phyloP scores from a whole-genome alignment of 495 filamentous ascomycete species.

The Platismatia glauca region DNA sequence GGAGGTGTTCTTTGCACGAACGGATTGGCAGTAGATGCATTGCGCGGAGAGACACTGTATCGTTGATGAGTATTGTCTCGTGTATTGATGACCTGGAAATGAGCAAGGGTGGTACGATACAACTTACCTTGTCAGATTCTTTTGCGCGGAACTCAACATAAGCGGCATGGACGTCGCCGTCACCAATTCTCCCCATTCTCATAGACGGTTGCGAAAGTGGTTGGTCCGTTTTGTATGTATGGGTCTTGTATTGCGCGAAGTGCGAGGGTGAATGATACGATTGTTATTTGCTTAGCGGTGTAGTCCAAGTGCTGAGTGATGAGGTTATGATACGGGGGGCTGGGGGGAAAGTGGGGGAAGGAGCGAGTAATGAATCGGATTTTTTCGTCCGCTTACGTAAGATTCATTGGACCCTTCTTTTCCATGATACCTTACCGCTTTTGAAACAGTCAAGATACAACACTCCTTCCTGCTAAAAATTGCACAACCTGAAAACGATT shows the following conservation, averaged over 20 bases:
- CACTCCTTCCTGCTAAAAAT: too few relatives aligned
- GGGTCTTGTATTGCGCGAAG: slow-evolving; percentile 7
- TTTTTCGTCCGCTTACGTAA: background rate
- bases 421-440: background rate
- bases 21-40: slow-evolving; percentile 51
- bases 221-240: slow-evolving; percentile 13
- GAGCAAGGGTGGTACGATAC: background rate
- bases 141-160: slow-evolving; percentile 54
- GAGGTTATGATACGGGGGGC: background rate
- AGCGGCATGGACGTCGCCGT: slow-evolving; percentile 49
- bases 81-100: slow-evolving; percentile 12
- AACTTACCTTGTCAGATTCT: slow-evolving; percentile 50
- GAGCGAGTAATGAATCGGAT: background rate
- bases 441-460: background rate
- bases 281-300: slow-evolving; percentile 9
- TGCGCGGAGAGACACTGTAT: slow-evolving; percentile 47
- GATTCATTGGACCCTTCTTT: background rate
- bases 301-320: background rate
- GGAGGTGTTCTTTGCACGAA: slow-evolving; percentile 49
- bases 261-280: slow-evolving; percentile 11
- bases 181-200: slow-evolving; percentile 48
- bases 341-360: background rate
- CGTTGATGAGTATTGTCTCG: slow-evolving; percentile 20
- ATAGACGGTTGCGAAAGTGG: slow-evolving; percentile 2
- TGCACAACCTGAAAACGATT: too few relatives aligned